Evolutionary conservation across 106 monocot species (phyloP).

Genomic region (Triglochin maritima): DNA sequence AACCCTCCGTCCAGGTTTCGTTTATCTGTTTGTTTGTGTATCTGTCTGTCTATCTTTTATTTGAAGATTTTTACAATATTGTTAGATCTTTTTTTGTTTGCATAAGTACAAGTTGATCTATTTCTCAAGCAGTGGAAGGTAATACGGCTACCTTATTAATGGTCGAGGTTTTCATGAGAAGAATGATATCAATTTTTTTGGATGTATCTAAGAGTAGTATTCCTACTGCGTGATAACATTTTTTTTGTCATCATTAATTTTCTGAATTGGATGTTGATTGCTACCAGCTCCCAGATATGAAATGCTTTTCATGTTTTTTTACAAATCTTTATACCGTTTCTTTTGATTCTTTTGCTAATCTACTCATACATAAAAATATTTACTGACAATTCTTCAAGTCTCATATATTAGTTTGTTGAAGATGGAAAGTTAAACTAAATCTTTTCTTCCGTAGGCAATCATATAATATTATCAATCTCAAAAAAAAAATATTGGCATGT

Average conservation of each 20-base stretch:
- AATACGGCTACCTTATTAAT: no score
- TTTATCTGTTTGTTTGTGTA: not conserved
- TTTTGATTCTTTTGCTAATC: not conserved
- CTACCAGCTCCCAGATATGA: not conserved
- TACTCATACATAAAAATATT: not conserved
- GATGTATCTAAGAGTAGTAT: no score
- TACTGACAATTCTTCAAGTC: not conserved
- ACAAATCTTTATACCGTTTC: not conserved
- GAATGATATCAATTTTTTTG: no score
- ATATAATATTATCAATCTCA: not conserved
- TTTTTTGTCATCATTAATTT: not conserved
- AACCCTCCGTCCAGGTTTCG: constrained; percentile 3
- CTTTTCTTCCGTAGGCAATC: not conserved
- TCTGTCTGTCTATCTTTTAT: no score
- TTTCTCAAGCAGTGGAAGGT: no score
- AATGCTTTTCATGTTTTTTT: no score
- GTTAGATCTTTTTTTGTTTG: not conserved
- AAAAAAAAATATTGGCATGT: no score
- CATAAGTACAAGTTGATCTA: no score
- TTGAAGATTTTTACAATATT: not conserved
- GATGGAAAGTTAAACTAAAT: not conserved
- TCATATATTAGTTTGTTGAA: not conserved
- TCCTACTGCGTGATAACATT: no score
- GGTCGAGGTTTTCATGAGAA: no score
- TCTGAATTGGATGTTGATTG: not conserved